A percentile compares a stretch with the other conserved stretches of the same genome.
Evolutionary conservation across 305 asterid species (phyloP).

Genomic region (Fraxinus nigra): DNA sequence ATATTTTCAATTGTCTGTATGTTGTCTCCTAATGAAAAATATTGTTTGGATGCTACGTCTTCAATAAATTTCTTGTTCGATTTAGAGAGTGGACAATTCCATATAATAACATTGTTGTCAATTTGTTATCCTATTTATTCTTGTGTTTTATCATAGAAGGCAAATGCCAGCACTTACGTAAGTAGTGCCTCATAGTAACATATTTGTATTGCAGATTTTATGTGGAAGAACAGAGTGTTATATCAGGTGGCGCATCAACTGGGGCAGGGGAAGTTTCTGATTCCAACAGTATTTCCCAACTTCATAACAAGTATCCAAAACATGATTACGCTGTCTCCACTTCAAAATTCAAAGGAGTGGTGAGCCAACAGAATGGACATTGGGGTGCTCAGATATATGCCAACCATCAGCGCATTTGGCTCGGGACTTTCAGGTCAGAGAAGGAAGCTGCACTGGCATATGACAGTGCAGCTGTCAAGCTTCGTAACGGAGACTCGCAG

Average conservation of each 20-base stretch:
- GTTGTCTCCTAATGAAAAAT: not conserved
- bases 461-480: conserved; percentile 42
- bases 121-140: not conserved
- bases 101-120: not conserved
- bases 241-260: conserved; percentile 9
- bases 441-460: conserved; percentile 46
- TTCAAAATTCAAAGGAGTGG: conserved; percentile 41
- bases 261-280: conserved; percentile 17
- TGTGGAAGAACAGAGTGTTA: conserved; percentile 25
- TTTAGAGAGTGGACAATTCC: not conserved
- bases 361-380: conserved; percentile 36
- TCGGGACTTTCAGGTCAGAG: conserved; percentile 48
- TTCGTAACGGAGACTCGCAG: conserved; percentile 26
- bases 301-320: not conserved
- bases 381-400: conserved; percentile 62
- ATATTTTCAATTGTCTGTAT: not conserved
- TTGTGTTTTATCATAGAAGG: not conserved
- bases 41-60: not conserved
- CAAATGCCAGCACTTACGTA: not conserved
- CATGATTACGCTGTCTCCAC: not conserved
- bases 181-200: not conserved
- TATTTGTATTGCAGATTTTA: conserved; percentile 2
- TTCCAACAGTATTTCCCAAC: conserved; percentile 19
- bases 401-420: conserved; percentile 53
- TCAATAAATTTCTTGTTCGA: not conserved